Conservation (phyloP, 805 yeast genomes). For the Kazachstania martiniae region DNA sequence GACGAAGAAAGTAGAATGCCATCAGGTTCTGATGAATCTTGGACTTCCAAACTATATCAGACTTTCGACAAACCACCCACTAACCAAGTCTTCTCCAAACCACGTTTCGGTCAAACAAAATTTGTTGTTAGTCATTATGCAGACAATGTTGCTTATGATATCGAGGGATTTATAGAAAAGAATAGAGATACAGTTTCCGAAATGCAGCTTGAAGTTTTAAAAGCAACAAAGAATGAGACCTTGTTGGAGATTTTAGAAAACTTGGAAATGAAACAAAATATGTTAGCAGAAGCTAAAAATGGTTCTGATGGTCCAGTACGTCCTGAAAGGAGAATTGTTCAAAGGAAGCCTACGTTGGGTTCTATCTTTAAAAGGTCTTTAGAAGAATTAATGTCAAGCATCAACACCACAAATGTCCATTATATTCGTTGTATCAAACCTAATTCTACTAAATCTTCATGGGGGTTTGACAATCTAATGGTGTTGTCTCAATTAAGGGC, state of each 20-base stretch:
- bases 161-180: slow-evolving; percentile 92
- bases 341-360: slow-evolving; percentile 86
- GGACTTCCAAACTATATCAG: slow-evolving; percentile 85
- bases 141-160: slow-evolving; percentile 82
- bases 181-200: slow-evolving; percentile 96
- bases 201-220: slow-evolving; percentile 80
- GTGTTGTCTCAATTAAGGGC: slow-evolving; percentile 95
- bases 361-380: slow-evolving; percentile 87
- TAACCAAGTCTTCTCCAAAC: slow-evolving; percentile 73
- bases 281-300: slow-evolving; percentile 17
- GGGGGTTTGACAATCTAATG: slow-evolving; percentile 94
- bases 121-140: slow-evolving; percentile 92
- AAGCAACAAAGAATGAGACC: slow-evolving; percentile 54
- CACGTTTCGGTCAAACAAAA: slow-evolving; percentile 86
- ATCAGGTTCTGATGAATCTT: slow-evolving; percentile 83
- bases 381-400: slow-evolving; percentile 86
- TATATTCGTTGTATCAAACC: slow-evolving; percentile 97
- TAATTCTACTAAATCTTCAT: slow-evolving; percentile 83
- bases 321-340: slow-evolving; percentile 34
- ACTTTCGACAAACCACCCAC: slow-evolving; percentile 72
- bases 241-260: slow-evolving; percentile 54
- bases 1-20: slow-evolving; percentile 96
- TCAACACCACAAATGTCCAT: slow-evolving; percentile 89
- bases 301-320: slow-evolving; percentile 32
- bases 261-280: slow-evolving; percentile 40